Evolutionary conservation across 1,284 basidiomycete species (phyloP).

Genomic region (Malassezia sympodialis): DNA sequence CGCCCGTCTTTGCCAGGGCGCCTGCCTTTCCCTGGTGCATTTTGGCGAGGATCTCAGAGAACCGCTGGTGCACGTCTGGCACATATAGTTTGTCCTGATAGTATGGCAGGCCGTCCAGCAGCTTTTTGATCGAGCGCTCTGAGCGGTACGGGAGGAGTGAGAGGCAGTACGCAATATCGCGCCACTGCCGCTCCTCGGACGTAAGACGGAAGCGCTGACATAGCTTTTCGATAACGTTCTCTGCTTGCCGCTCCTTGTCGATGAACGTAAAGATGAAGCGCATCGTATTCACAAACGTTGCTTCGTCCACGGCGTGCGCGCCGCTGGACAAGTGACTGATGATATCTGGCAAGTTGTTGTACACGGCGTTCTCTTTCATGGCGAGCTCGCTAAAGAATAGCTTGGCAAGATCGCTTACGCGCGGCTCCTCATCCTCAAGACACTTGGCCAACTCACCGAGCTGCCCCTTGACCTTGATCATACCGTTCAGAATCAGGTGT

Average conservation of each 20-base stretch:
- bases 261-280: slow-evolving; percentile 92
- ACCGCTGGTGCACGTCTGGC: slow-evolving; percentile 67
- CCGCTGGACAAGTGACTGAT: slow-evolving; percentile 71
- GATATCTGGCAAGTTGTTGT: slow-evolving; percentile 76
- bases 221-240: slow-evolving; percentile 48
- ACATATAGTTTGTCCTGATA: slow-evolving; percentile 92
- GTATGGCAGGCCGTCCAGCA: slow-evolving; percentile 64
- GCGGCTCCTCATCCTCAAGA: slow-evolving; percentile 77
- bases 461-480: slow-evolving; percentile 99
- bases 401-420: slow-evolving; percentile 86
- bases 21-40: slow-evolving; percentile 23
- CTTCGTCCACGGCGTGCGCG: slow-evolving; percentile 84
- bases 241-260: slow-evolving; percentile 60
- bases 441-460: slow-evolving; percentile 99
- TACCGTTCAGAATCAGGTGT: slow-evolving; percentile 91
- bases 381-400: slow-evolving; percentile 92
- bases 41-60: slow-evolving; percentile 76
- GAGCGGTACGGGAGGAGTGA: slow-evolving; percentile 92
- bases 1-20: slow-evolving; percentile 6
- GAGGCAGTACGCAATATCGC: slow-evolving; percentile 90
- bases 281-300: slow-evolving; percentile 83
- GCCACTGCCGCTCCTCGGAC: slow-evolving; percentile 85
- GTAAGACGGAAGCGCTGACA: slow-evolving; percentile 63
- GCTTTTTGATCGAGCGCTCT: slow-evolving; percentile 86
- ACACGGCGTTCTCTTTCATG: slow-evolving; percentile 94